These are phyloP conservation scores for Nemophila menziesii DNA, from an alignment of 257 asterid genomes.

Conservation along the genomic window DNA sequence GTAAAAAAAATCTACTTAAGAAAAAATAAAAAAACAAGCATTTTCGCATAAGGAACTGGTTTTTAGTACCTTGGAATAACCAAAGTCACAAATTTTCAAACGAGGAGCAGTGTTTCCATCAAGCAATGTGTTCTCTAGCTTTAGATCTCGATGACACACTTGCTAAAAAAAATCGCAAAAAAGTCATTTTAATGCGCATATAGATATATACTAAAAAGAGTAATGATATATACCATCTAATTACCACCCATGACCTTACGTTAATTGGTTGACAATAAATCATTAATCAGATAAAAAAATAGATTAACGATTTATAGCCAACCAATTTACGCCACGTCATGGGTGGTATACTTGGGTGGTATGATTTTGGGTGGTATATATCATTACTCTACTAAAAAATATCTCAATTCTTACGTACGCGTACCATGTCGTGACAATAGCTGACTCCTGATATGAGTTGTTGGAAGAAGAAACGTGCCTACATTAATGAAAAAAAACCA, in stretches of 20 bases:
- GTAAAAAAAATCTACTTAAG: too few species aligned
- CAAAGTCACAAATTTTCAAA: slow-evolving; percentile 91
- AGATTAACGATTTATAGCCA: too few species aligned
- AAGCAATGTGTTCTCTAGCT: slow-evolving; percentile 81
- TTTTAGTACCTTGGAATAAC: slow-evolving; percentile 86
- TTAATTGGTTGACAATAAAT: too few species aligned
- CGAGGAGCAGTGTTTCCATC: slow-evolving; percentile 97
- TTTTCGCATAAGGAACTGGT: too few species aligned
- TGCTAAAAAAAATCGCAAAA: slow-evolving; percentile 32
- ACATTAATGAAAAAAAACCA: slow-evolving; percentile 3
- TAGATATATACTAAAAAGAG: neutral
- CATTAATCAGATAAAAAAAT: too few species aligned
- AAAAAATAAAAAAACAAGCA: too few species aligned
- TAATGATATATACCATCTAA: slow-evolving; percentile 1
- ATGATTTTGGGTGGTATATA: too few species aligned
- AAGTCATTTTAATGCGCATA: slow-evolving; percentile 1
- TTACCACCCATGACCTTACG: neutral
- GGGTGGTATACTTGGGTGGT: too few species aligned
- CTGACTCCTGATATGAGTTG: slow-evolving; percentile 98
- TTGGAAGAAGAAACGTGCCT: slow-evolving; percentile 98
- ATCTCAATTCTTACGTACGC: slow-evolving; percentile 1
- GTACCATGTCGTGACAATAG: slow-evolving; percentile 95
- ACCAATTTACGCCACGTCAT: too few species aligned
- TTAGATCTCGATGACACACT: slow-evolving; percentile 97
- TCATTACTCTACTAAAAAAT: neutral